phyloP scores from a whole-genome alignment of 1,284 basidiomycete genomes.

The Rhizoctonia solani region DNA sequence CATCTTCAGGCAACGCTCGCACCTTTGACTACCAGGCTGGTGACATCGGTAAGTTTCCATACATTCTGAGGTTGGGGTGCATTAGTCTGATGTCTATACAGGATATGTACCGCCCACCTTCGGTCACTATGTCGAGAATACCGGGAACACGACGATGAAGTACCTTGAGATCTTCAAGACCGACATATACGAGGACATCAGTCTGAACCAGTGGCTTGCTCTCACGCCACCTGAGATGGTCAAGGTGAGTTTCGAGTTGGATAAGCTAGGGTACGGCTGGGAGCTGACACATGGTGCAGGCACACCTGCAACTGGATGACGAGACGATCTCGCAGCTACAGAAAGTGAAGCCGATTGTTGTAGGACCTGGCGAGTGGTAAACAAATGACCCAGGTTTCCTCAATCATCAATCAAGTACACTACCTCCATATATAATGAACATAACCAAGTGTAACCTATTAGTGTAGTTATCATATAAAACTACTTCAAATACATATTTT shows the following conservation, averaged over 20 bases:
- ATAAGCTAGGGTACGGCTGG: no score
- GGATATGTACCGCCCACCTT: slow-evolving; percentile 55
- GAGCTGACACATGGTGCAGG: no score
- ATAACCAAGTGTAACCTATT: no score
- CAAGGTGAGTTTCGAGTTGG: no score
- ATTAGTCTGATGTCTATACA: neutral
- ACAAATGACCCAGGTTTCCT: no score
- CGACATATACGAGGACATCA: slow-evolving; percentile 8
- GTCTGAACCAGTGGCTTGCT: slow-evolving; percentile 6
- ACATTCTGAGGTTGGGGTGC: neutral
- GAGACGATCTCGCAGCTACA: neutral
- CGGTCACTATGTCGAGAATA: slow-evolving; percentile 18
- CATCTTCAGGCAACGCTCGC: slow-evolving; percentile 60
- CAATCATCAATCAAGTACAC: no score
- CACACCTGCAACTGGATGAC: neutral
- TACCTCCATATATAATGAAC: no score
- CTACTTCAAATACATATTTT: no score
- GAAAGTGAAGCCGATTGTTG: neutral
- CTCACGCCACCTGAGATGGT: slow-evolving; percentile 10
- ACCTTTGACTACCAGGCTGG: slow-evolving; percentile 72
- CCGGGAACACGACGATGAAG: slow-evolving; percentile 1
- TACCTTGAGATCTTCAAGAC: slow-evolving; percentile 15
- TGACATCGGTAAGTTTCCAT: slow-evolving; percentile 57
- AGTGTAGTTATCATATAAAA: no score
- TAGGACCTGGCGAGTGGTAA: neutral